Evolutionary conservation across 352 stramenopile species (phyloP), one percentile per base, ranked within the genome.

Genomic region (Phytophthora litchii): DNA sequence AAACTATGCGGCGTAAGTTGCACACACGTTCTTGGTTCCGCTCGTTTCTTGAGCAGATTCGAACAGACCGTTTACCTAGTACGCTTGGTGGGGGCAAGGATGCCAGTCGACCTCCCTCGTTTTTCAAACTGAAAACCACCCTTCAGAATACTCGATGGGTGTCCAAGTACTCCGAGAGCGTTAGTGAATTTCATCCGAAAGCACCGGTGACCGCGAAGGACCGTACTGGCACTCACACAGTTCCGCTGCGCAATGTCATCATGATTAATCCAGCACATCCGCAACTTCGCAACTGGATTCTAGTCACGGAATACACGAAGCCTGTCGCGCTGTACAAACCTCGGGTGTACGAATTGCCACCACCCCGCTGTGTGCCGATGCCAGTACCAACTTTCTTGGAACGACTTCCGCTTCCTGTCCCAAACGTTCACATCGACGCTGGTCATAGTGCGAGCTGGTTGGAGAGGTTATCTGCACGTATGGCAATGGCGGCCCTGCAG

Each of bases 31-130:
- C 83, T 35, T 98, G 93, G 92, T 89, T 98, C 41, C 69, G 85
- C 10, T 96, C 81, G 6, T 95, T 98, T 43, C 76, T 97, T 14
- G 89, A 98, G 46, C 79, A 95, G 44, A 60, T 98, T 11, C 77
- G 82, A 17, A 73, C 83, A 1, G 86, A 85, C 25, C 62, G 63
- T 10, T 74, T 92, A 3, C 71, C 80, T 0, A 78, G 80, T 34
- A 27, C 36, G 14, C 38, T 70, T 6, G n/a, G 44, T 13, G 52
- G 43, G 4, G 52, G 48, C 1, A 60, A 68, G 20, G 52, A 50
- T 56, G 68, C 13, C 55, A 89, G 21, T 41, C 68, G 8, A 54
- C 68, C 20, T 63, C 71, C 10, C 62, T 83, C 27, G 54, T 78
- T 49, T 48, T 97, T 98, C 40, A 87, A 88, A 42, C 62, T 97